Base-by-base conservation (phyloP, 768 basidiomycete genomes). In the Phaeotremella skinneri region DNA sequence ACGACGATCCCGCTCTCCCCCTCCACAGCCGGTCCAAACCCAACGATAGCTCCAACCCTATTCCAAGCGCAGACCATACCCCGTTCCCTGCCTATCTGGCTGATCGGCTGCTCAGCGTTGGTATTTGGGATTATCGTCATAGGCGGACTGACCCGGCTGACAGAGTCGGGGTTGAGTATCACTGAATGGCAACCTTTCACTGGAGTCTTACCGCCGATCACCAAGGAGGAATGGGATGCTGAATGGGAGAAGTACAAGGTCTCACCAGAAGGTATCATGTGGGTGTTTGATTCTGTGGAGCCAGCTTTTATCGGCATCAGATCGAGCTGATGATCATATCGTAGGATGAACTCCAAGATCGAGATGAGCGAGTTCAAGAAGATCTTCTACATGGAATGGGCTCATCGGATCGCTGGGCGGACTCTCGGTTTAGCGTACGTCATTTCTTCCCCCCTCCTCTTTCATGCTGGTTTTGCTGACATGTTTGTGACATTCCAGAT, bases 361-460 rank as follows among this genome's bases (percentile, higher is more conserved):
- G 85, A 86, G 29, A 78, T 98, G 56, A 81, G 85, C 27, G 88
- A 97, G 70, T 99, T 99, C 81, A 98, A 99, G 78, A 83, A 83
- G 61, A 98, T 99, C 59, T 99, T 92, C 78, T 88, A 87, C 79
- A 93, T 92, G 94, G 96, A 99, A 82, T 99, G 92, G 91, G 84
- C 85, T 4, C 96, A 99, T 78, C 89, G 96, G 42, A 79, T 94
- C 53, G 85, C 97, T 52, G 96, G 96, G 7, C 90, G 96, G 57
- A 74, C 91, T 64, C 66, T 78, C 20, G 78, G 78, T 60, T 63
- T 77, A 37, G 66, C 60, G 75, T 76, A 52, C 65, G 75, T 73
- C 32, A 7, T 25, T 11, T 2, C 26, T n/a, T 14, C 39, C 23
- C 42, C 6, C 11, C 29, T 26, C n/a, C 6, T 32, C 14, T 47